Evolutionary conservation across 192 early-diverging fungal species (phyloP).

Genomic region (Geranomyces michiganensis): DNA sequence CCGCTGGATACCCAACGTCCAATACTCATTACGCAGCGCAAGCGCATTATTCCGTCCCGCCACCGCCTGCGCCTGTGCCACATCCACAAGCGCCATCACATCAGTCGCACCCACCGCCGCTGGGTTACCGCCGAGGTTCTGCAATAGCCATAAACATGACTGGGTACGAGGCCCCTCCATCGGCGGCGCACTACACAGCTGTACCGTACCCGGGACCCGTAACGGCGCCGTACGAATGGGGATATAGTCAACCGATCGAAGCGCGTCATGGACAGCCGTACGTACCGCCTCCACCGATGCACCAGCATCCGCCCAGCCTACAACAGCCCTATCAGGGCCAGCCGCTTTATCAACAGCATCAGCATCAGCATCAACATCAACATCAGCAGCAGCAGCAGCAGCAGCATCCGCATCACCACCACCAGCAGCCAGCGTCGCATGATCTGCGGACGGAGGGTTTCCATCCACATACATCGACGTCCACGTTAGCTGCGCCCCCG

Average conservation of each 20-base stretch:
- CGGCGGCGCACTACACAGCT: background rate
- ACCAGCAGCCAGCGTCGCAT: background rate
- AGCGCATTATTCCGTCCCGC: background rate
- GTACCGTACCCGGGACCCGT: background rate
- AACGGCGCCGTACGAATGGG: background rate
- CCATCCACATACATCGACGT: constrained; percentile 1
- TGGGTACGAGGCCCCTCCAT: background rate
- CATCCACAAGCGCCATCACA: background rate
- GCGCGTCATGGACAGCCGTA: background rate
- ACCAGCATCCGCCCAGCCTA: background rate
- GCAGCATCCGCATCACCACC: background rate
- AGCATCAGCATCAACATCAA: background rate
- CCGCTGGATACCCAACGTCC: background rate
- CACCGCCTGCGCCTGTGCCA: background rate
- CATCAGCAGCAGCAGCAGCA: background rate
- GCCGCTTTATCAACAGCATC: background rate
- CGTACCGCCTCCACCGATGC: background rate
- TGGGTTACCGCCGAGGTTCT: background rate
- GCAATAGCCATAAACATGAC: constrained; percentile 6
- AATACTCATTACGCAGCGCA: background rate
- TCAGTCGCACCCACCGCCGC: background rate
- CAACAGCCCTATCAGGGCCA: background rate
- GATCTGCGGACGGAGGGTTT: no score
- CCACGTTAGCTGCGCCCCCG: background rate
- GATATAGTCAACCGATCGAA: background rate